Conservation (phyloP, 148 eudicot genomes). For the Pouteria glomerata region DNA sequence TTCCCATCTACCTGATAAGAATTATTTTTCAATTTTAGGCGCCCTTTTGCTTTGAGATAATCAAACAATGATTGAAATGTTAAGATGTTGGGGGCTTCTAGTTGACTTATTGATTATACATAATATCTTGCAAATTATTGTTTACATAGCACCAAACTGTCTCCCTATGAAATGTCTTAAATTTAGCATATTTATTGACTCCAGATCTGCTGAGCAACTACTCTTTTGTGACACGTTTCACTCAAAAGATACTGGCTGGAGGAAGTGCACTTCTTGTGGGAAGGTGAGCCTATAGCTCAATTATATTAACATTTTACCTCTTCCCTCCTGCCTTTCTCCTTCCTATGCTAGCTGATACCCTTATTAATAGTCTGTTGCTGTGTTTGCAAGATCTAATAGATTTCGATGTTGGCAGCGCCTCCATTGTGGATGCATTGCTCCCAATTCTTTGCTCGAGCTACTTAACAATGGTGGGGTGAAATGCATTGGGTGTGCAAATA, state of each 20-base stretch:
- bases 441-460: conserved; percentile 66
- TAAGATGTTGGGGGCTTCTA: neutral
- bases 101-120: neutral
- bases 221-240: conserved; percentile 78
- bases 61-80: neutral
- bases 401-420: conserved; percentile 55
- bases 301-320: neutral
- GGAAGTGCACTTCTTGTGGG: conserved; percentile 69
- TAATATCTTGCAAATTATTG: neutral
- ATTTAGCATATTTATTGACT: conserved; percentile 17
- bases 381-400: conserved; percentile 9
- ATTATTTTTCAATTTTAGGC: neutral
- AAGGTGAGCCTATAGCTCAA: conserved; percentile 48
- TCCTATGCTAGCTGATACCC: neutral
- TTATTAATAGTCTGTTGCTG: conserved; percentile 11
- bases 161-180: neutral
- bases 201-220: conserved; percentile 63
- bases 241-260: conserved; percentile 88
- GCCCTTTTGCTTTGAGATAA: neutral
- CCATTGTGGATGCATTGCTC: conserved; percentile 98
- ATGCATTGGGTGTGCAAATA: conserved; percentile 58
- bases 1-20: neutral
- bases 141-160: neutral
- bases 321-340: too few relatives aligned
- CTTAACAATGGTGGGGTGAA: conserved; percentile 84